These are phyloP conservation scores for Citrus sp. DNA, from an alignment of 345 rosid species.

Conservation along the genomic window DNA sequence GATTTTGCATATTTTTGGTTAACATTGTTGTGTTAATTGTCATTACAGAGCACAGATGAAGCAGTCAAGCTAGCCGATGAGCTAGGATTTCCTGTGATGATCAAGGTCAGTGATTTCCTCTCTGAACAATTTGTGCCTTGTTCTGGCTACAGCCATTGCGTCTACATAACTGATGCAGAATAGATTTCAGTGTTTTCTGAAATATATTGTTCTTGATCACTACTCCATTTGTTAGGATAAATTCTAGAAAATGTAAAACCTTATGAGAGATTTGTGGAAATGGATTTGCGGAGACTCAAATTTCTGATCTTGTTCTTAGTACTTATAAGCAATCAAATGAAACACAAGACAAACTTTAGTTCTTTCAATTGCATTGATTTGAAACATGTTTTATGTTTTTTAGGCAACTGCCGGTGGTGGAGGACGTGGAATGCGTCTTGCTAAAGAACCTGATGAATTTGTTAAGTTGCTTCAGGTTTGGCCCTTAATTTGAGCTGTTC, in stretches of 20 bases:
- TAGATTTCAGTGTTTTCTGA: not conserved
- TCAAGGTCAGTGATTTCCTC: conserved; percentile 56
- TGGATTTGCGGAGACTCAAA: not conserved
- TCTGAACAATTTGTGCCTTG: not conserved
- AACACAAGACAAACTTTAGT: not conserved
- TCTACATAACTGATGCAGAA: not conserved
- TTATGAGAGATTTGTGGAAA: not conserved
- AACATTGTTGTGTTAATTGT: conserved; percentile 13
- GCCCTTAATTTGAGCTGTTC: conserved; percentile 3
- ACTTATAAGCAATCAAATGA: not conserved
- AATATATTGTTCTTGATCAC: not conserved
- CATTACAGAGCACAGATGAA: conserved; percentile 85
- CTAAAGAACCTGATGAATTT: conserved; percentile 91
- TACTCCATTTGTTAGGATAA: not conserved
- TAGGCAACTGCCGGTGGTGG: conserved; percentile 99
- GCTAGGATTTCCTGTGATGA: conserved; percentile 97
- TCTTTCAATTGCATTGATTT: not conserved
- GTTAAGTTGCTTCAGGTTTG: conserved; percentile 90
- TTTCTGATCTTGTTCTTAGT: not conserved
- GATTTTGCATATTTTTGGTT: not conserved
- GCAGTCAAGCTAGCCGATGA: conserved; percentile 73
- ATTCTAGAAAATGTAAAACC: not conserved
- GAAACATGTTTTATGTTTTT: conserved; percentile 13
- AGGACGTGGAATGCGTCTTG: conserved; percentile 99
- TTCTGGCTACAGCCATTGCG: not conserved